phyloP scores from a whole-genome alignment of 75 land plant genomes.

The Pseudotsuga menziesii region DNA sequence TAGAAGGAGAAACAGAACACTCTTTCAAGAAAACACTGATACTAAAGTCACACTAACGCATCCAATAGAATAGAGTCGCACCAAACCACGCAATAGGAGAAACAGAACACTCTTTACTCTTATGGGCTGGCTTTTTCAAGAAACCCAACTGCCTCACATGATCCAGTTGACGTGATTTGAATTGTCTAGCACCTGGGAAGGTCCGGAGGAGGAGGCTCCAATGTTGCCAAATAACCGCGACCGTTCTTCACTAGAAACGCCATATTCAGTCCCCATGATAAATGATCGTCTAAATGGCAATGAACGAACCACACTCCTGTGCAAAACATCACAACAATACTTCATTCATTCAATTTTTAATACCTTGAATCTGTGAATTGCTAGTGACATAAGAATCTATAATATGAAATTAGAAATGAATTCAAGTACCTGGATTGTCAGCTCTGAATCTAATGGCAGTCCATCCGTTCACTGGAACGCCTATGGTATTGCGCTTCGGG shows the following conservation, averaged over 20 bases:
- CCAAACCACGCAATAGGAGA: too few relatives aligned
- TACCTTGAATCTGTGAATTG: too few relatives aligned
- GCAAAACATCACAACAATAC: background rate
- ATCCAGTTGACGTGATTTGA: too few relatives aligned
- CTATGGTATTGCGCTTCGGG: conserved; percentile 15
- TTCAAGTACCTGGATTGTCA: conserved; percentile 17
- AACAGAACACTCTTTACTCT: too few relatives aligned
- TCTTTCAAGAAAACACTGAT: too few relatives aligned
- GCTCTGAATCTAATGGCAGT: conserved; percentile 18
- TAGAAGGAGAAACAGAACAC: too few relatives aligned
- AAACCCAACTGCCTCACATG: too few relatives aligned
- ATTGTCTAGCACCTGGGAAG: conserved; percentile 45
- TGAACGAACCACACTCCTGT: conserved; percentile 78
- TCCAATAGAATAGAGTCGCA: too few relatives aligned
- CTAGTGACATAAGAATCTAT: too few relatives aligned
- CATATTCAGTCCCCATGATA: conserved; percentile 59
- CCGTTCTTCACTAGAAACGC: conserved; percentile 61
- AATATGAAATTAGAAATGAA: too few relatives aligned
- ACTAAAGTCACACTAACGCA: too few relatives aligned
- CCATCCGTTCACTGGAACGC: conserved; percentile 20
- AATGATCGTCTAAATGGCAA: conserved; percentile 60
- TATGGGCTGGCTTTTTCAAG: too few relatives aligned
- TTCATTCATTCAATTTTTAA: background rate
- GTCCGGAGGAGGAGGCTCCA: conserved; percentile 56
- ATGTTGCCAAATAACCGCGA: conserved; percentile 21